Evolutionary conservation across 2,329 filamentous ascomycete genomes (phyloP), one percentile per base, ranked within the genome.

Genomic region (Drechslerella dactyloides): DNA sequence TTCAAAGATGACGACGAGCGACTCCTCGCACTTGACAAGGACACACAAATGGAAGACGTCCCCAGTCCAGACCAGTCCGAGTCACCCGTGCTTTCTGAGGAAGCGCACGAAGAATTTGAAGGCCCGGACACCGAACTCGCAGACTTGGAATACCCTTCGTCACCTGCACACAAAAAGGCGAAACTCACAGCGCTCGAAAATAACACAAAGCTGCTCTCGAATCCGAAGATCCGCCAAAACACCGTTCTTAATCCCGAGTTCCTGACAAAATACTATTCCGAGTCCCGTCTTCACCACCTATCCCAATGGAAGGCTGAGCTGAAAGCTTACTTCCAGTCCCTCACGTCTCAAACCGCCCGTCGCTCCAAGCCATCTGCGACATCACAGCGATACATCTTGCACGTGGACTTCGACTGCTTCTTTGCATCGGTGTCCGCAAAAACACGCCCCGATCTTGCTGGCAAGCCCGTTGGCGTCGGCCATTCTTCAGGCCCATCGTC

Each of bases 401-500:
- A 99, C 77, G 91, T 99, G 30, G 94, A 99, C 78, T 99, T 99
- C 79, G 96, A 99, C 80, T 94, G 92, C 79, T 99, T 99, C 81
- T 99, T 99, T 80, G 96, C 93, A 69, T 91, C 96, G 0, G 91
- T 99, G 0, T 97, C 94, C 0, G 80, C 89, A 17, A 91, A 92
- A 76, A 89, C 87, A 60, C 84, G 87, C 23, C 92, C 93, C 0
- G 87, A 96, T 19, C 88, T 86, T 70, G 82, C 83, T 42, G 87
- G 90, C 56, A 93, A 92, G 77, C 94, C 96, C 0, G 87, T 89
- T 1, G 94, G 90, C 0, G 90, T 99, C 35, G 93, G 94, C 2
- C 94, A 99, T 77, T 90, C 93, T 2, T 85, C 85, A 50, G 93
- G 93, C 0, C 72, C 68, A 4, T 86, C 86, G 23, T 96, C 93